Conservation (phyloP, 495 filamentous ascomycete species). For the Aspergillus steynii region DNA sequence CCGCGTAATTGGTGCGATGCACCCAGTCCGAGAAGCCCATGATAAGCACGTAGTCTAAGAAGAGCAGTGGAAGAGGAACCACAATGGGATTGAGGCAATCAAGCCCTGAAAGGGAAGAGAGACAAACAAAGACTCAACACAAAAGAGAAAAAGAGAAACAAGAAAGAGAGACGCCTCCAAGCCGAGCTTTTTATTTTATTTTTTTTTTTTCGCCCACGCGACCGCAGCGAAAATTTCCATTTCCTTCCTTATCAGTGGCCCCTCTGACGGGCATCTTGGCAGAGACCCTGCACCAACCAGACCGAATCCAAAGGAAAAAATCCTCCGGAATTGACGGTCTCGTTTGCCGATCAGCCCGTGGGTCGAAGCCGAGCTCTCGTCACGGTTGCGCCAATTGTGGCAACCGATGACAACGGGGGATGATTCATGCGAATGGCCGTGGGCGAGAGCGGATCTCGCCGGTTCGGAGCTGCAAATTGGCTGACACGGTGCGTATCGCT, state of each 20-base stretch:
- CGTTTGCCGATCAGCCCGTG: conserved; percentile 6
- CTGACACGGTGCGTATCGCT: not conserved
- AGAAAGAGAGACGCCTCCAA: conserved; percentile 10
- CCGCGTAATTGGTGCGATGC: conserved; percentile 51
- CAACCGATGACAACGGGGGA: not conserved
- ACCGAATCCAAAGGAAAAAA: not conserved
- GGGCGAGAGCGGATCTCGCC: not conserved
- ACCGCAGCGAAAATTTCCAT: conserved; percentile 2
- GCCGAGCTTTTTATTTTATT: not conserved
- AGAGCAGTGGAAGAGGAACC: not conserved
- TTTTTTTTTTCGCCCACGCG: not conserved
- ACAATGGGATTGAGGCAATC: conserved; percentile 1
- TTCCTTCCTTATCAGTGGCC: conserved; percentile 13
- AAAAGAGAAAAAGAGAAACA: conserved; percentile 14
- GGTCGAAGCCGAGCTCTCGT: conserved; percentile 3
- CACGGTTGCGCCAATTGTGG: not conserved
- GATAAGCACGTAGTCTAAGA: not conserved
- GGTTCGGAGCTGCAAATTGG: not conserved
- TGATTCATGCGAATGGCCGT: not conserved
- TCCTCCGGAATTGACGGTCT: not conserved
- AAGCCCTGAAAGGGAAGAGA: not conserved
- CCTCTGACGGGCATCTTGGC: conserved; percentile 13
- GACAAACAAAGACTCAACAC: not conserved
- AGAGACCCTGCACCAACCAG: not conserved
- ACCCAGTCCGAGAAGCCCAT: conserved; percentile 49